Conservation (phyloP, 805 yeast genomes). For the Saccharomyces eubayanus region DNA sequence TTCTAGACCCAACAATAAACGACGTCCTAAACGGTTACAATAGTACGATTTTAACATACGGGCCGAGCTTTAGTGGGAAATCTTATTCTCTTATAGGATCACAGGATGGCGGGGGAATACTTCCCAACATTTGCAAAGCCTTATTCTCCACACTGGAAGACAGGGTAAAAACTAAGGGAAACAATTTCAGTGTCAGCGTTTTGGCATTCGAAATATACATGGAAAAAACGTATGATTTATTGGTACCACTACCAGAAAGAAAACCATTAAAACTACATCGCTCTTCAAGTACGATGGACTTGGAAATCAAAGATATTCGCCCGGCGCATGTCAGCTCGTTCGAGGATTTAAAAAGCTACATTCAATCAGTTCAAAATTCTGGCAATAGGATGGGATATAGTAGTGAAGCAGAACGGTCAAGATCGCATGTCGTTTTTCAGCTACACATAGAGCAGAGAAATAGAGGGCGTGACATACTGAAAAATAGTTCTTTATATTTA, state of each 20-base stretch:
- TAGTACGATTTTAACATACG: slow-evolving; percentile 70
- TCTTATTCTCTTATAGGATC: slow-evolving; percentile 70
- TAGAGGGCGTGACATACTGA: slow-evolving; percentile 28
- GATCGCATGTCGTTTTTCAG: slow-evolving; percentile 76
- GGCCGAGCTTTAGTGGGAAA: slow-evolving; percentile 74
- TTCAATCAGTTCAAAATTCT: neutral
- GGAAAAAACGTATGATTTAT: slow-evolving; percentile 66
- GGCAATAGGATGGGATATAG: neutral
- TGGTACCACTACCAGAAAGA: slow-evolving; percentile 35
- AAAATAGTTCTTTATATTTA: slow-evolving; percentile 51
- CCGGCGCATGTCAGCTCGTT: neutral
- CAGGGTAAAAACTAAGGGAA: slow-evolving; percentile 31
- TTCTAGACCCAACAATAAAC: slow-evolving; percentile 3
- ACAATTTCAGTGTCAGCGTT: slow-evolving; percentile 59
- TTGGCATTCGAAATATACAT: slow-evolving; percentile 75
- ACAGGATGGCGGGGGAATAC: slow-evolving; percentile 47
- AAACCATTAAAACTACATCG: slow-evolving; percentile 31
- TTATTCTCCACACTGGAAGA: slow-evolving; percentile 48
- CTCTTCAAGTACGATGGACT: slow-evolving; percentile 39
- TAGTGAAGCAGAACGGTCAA: slow-evolving; percentile 44
- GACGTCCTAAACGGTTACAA: slow-evolving; percentile 48
- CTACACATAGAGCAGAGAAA: slow-evolving; percentile 58
- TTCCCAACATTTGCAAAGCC: slow-evolving; percentile 62
- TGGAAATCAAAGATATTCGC: slow-evolving; percentile 41
- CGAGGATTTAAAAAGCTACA: neutral